Percentiles rank a stretch among this genome's conserved stretches.
phyloP scores from a whole-genome alignment of 345 rosid species.

The Chamaenerion angustifolium region DNA sequence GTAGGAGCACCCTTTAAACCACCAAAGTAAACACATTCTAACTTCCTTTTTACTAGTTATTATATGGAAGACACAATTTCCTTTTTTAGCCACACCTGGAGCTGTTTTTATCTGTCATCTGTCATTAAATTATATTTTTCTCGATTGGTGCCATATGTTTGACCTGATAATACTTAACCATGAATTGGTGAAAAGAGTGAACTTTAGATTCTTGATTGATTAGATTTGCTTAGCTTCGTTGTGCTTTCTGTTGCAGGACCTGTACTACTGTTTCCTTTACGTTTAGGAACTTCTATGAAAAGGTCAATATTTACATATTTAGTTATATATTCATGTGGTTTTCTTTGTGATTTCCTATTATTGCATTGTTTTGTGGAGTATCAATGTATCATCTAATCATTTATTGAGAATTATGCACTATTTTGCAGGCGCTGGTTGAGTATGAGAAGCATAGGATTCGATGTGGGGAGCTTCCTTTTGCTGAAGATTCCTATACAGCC shows the following conservation, averaged over 20 bases:
- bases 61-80: too few relatives aligned
- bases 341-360: too few relatives aligned
- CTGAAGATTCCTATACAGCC: slow-evolving; percentile 21
- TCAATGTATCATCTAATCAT: not conserved
- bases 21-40: slow-evolving; percentile 38
- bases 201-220: not conserved
- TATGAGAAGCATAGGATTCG: slow-evolving; percentile 47
- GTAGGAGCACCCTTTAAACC: slow-evolving; percentile 72
- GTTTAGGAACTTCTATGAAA: slow-evolving; percentile 56
- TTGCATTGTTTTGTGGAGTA: too few relatives aligned
- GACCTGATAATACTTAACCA: too few relatives aligned
- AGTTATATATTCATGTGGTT: not conserved
- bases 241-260: slow-evolving; percentile 26
- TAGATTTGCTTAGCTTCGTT: not conserved
- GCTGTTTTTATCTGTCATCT: too few relatives aligned
- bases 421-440: slow-evolving; percentile 44
- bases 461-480: slow-evolving; percentile 33
- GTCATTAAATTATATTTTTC: too few relatives aligned
- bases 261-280: slow-evolving; percentile 75
- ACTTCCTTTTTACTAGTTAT: too few relatives aligned
- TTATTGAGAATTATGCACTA: not conserved
- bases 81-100: too few relatives aligned
- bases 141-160: too few relatives aligned
- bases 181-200: too few relatives aligned
- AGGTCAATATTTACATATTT: slow-evolving; percentile 18